These are phyloP conservation scores for Cladosporium phlei DNA, from an alignment of 2,329 filamentous ascomycete genomes.

Conservation along the genomic window DNA sequence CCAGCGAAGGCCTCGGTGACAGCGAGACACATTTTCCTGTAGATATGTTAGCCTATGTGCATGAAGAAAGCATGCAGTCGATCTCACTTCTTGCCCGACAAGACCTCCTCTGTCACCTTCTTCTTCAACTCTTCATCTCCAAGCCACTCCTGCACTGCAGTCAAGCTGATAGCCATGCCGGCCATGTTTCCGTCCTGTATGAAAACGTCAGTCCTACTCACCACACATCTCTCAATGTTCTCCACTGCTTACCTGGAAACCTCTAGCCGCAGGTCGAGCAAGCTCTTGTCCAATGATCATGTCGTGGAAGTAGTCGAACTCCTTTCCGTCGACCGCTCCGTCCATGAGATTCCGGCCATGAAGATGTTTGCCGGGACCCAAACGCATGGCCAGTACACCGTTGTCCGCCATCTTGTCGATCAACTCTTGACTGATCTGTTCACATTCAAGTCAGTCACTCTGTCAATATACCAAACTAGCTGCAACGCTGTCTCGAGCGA, in stretches of 20 bases:
- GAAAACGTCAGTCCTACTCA: constrained; percentile 56
- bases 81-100: constrained; percentile 63
- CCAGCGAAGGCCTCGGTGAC: constrained; percentile 88
- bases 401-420: constrained; percentile 73
- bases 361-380: constrained; percentile 78
- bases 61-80: neutral
- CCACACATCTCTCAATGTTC: neutral
- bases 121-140: constrained; percentile 62
- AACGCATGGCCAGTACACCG: constrained; percentile 73
- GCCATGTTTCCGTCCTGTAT: constrained; percentile 76
- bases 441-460: too few relatives aligned
- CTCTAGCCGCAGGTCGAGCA: constrained; percentile 66
- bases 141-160: constrained; percentile 75
- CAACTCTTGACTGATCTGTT: constrained; percentile 60
- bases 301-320: constrained; percentile 86
- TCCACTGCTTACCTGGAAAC: constrained; percentile 62
- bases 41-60: neutral
- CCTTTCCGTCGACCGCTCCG: constrained; percentile 68
- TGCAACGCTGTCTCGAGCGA: too few relatives aligned
- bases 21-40: constrained; percentile 71
- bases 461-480: too few relatives aligned
- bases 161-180: constrained; percentile 77
- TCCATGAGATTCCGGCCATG: constrained; percentile 64
- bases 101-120: constrained; percentile 64
- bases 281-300: constrained; percentile 71